A percentile compares a stretch with the other conserved stretches of the same genome.
Conservation (phyloP, 1,284 basidiomycete genomes). For the Coniferiporia sulphurascens region DNA sequence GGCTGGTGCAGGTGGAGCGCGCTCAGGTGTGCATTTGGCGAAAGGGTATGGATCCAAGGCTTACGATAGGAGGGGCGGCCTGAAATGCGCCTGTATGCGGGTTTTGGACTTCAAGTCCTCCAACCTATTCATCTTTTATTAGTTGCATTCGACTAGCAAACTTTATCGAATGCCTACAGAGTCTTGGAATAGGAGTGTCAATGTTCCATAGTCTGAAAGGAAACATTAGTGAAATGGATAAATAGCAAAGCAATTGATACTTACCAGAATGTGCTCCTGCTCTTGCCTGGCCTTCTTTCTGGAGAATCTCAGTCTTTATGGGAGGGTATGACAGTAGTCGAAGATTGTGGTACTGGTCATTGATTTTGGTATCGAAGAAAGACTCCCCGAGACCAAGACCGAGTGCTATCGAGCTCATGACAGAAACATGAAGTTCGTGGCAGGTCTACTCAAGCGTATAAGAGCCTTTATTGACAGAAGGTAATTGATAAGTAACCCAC, state of each 20-base stretch:
- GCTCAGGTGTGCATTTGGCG: neutral
- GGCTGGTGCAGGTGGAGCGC: slow-evolving; percentile 37
- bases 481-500: slow-evolving; percentile 27
- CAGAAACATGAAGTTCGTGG: slow-evolving; percentile 65
- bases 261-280: slow-evolving; percentile 77
- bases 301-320: slow-evolving; percentile 53
- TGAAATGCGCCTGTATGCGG: slow-evolving; percentile 68
- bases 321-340: slow-evolving; percentile 73
- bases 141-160: neutral
- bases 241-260: slow-evolving; percentile 10
- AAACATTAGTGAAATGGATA: slow-evolving; percentile 7
- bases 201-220: slow-evolving; percentile 68
- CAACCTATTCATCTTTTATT: slow-evolving; percentile 43
- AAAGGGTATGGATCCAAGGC: slow-evolving; percentile 25
- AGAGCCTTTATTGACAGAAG: too few relatives aligned
- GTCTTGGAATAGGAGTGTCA: slow-evolving; percentile 85
- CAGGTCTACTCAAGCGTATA: slow-evolving; percentile 40
- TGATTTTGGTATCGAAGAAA: slow-evolving; percentile 70
- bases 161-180: slow-evolving; percentile 34
- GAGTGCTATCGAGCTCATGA: slow-evolving; percentile 80
- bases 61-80: slow-evolving; percentile 71
- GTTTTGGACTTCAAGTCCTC: slow-evolving; percentile 80
- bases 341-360: slow-evolving; percentile 75
- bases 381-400: slow-evolving; percentile 66
- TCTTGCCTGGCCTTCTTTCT: slow-evolving; percentile 64